Percentiles rank a stretch among this genome's conserved stretches.
Conservation (phyloP, 352 stramenopile species). For the Pythium sukuiense region DNA sequence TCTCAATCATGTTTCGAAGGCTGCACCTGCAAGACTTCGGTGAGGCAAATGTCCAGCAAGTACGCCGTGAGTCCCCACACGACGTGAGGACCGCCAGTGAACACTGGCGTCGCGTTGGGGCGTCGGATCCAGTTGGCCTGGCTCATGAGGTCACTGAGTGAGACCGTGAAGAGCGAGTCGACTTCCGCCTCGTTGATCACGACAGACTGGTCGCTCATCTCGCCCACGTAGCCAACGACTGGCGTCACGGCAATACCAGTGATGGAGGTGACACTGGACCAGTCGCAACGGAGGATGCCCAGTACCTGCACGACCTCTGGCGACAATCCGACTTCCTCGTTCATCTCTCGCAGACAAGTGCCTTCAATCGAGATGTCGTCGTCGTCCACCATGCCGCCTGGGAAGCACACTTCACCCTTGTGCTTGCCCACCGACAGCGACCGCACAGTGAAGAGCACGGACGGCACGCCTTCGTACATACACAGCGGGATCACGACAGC, state of each 20-base stretch:
- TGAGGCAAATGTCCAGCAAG: conserved; percentile 90
- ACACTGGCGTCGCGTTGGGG: conserved; percentile 89
- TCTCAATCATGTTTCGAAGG: not conserved
- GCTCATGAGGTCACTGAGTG: conserved; percentile 87
- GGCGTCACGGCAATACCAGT: conserved; percentile 98
- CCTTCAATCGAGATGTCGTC: conserved; percentile 92
- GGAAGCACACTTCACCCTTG: conserved; percentile 97
- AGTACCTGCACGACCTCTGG: conserved; percentile 88
- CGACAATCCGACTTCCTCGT: conserved; percentile 95
- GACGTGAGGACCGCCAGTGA: conserved; percentile 93
- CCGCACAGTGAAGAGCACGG: conserved; percentile 95
- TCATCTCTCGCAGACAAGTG: conserved; percentile 97
- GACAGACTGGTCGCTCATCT: conserved; percentile 90
- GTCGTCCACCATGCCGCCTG: conserved; percentile 94
- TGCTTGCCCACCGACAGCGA: conserved; percentile 90
- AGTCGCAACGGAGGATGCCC: conserved; percentile 95
- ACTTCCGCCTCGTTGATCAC: conserved; percentile 96
- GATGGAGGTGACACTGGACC: conserved; percentile 93
- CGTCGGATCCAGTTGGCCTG: conserved; percentile 78
- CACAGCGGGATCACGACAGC: conserved; percentile 97
- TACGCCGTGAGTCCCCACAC: conserved; percentile 98
- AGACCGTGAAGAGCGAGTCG: conserved; percentile 95
- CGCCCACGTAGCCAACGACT: conserved; percentile 95
- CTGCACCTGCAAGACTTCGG: conserved; percentile 59
- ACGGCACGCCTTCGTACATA: conserved; percentile 94